Percentiles rank a stretch among this genome's conserved stretches.
Evolutionary conservation across 1,139 yeast species (phyloP).

Genomic region (Blastobotrys raffinosifermentans): DNA sequence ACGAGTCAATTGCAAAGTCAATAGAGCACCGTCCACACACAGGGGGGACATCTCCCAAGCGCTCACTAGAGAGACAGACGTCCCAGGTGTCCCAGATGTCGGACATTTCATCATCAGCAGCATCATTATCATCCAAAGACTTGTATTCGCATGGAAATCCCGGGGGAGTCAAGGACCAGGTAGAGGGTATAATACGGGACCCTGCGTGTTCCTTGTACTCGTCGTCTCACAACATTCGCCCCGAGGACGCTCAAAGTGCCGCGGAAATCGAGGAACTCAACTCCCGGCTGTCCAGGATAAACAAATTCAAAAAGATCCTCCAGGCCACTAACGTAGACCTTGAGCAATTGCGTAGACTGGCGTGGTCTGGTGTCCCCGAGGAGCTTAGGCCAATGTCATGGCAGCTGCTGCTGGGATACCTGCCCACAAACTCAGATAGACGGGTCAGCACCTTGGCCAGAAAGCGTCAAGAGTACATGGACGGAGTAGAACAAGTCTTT

Average conservation of each 20-base stretch:
- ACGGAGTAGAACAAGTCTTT: conserved; percentile 60
- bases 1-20: conserved; percentile 29
- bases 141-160: conserved; percentile 16
- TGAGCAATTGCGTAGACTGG: conserved; percentile 62
- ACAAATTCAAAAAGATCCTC: conserved; percentile 61
- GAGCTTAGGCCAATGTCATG: conserved; percentile 79
- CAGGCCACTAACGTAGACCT: conserved; percentile 58
- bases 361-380: conserved; percentile 94
- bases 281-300: conserved; percentile 54
- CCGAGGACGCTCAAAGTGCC: conserved; percentile 24
- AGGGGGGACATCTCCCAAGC: background rate
- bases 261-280: conserved; percentile 52
- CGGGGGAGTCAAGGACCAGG: conserved; percentile 30
- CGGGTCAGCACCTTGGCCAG: conserved; percentile 63
- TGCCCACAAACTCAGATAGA: conserved; percentile 78
- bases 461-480: conserved; percentile 80
- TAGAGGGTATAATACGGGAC: conserved; percentile 35
- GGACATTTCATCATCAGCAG: too few species aligned
- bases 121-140: conserved; percentile 10
- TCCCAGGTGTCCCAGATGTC: too few species aligned
- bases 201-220: conserved; percentile 36
- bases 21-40: conserved; percentile 28
- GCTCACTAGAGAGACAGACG: conserved; percentile 11
- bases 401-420: conserved; percentile 84
- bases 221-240: conserved; percentile 14